Percentiles rank a stretch among this genome's conserved stretches.
These are phyloP conservation scores for Cantharellus anzutake DNA, from an alignment of 768 basidiomycete genomes.

Conservation along the genomic window DNA sequence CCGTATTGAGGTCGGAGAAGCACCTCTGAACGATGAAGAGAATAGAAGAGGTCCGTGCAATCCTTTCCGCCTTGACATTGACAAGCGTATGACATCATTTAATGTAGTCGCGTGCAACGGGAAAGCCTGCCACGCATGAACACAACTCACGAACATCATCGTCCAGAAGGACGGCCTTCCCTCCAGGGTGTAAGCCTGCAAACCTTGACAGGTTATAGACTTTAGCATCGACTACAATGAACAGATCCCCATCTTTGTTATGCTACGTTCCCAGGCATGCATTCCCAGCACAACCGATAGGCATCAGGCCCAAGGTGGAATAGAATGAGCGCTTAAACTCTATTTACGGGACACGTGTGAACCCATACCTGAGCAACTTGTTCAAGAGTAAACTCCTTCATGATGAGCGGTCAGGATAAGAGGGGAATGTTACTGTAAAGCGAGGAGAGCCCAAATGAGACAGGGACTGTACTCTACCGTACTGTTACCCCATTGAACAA, in stretches of 20 bases:
- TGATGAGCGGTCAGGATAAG: not conserved
- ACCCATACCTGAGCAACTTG: slow-evolving; percentile 44
- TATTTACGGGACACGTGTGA: not conserved
- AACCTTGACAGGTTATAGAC: slow-evolving; percentile 73
- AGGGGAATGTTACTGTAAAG: too few relatives aligned
- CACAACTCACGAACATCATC: slow-evolving; percentile 36
- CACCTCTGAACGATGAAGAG: slow-evolving; percentile 67
- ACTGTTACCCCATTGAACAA: too few relatives aligned
- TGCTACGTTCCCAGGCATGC: slow-evolving; percentile 26
- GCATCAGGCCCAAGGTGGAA: too few relatives aligned
- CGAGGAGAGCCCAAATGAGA: too few relatives aligned
- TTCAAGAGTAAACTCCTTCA: slow-evolving; percentile 35
- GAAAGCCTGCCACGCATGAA: not conserved
- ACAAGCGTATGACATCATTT: too few relatives aligned
- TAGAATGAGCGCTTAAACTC: not conserved
- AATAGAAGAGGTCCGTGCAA: slow-evolving; percentile 65
- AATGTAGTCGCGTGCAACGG: not conserved
- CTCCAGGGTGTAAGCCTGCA: slow-evolving; percentile 68
- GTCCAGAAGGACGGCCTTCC: slow-evolving; percentile 51
- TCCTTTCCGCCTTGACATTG: slow-evolving; percentile 45
- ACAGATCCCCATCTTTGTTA: slow-evolving; percentile 33
- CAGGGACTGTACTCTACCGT: too few relatives aligned
- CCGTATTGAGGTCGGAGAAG: slow-evolving; percentile 53
- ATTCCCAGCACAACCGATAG: too few relatives aligned
- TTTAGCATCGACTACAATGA: slow-evolving; percentile 64